Base-by-base conservation (phyloP, 495 filamentous ascomycete species). In the Penicillium tannophilum region DNA sequence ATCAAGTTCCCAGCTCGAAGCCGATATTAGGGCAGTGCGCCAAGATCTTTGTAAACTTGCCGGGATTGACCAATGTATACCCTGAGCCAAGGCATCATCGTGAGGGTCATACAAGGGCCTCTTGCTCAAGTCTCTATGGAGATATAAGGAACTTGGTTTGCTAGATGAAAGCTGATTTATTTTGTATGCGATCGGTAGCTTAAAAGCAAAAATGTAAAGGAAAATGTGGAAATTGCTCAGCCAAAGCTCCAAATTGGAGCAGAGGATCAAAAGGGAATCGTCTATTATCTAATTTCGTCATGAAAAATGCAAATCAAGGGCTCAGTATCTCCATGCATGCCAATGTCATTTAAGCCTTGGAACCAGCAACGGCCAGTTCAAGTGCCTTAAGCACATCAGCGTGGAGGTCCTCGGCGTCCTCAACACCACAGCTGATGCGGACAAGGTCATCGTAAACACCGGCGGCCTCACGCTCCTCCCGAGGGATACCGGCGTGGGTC, bases 401-500 rank as follows among this genome's bases (percentile, higher is more conserved):
- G 65, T 82, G 84, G 61, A 98, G 76, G 76, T 98, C 94, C 65
- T 88, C 87, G 1, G 81, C 86, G 73, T 98, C 94, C 77, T 98
- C 94, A 59, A 98, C 84, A 52, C 94, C 94, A 69, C 91, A 96
- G 80, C 91, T 96, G 49, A 98, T 78, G 53, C 94, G 84, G 39
- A 98, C 89, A n/a, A 98, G 82, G 74, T 98, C 94, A 69, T 98
- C 94, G 67, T 84, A 97, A n/a, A 98, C 92, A 39, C 94, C 94
- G 1, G 91, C 92, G 19, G 84, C 88, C 79, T 98, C 94, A 47
- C 94, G 84, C 77, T 93, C 84, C 45, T 90, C 92, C 71, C 82
- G 82, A 24, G 94, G 94, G 63, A 99, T 99, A 46, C 93, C 95
- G 30, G 90, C 87, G 76, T 99, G 94, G 19, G 94, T 99, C 94